Evolutionary conservation across 164 flowering plant species (phyloP).

Genomic region (Dillenia turbinata): DNA sequence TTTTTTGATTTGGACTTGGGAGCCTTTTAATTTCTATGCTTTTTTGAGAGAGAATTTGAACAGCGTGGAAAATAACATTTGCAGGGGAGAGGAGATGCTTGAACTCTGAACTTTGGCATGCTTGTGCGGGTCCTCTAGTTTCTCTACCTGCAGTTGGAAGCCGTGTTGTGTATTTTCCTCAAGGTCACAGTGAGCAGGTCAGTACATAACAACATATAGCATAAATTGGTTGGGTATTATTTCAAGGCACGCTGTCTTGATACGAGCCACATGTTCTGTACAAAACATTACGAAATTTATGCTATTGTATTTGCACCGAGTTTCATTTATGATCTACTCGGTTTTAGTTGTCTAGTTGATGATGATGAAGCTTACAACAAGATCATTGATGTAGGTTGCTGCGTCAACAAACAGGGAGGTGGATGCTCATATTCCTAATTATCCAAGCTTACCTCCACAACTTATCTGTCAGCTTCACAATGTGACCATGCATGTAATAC

Average conservation of each 20-base stretch:
- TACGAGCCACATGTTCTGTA: too few relatives aligned
- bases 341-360: not conserved
- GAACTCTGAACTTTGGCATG: conserved; percentile 97
- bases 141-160: conserved; percentile 88
- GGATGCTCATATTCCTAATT: conserved; percentile 83
- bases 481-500: conserved; percentile 90
- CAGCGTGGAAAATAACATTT: conserved; percentile 7
- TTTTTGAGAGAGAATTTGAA: not conserved
- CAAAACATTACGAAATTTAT: too few relatives aligned
- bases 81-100: conserved; percentile 73
- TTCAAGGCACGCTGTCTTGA: too few relatives aligned
- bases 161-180: conserved; percentile 89
- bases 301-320: too few relatives aligned
- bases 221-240: too few relatives aligned
- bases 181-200: conserved; percentile 96
- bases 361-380: not conserved
- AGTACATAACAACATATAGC: not conserved
- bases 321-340: too few relatives aligned
- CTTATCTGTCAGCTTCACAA: conserved; percentile 90
- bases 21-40: not conserved
- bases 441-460: conserved; percentile 87
- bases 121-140: conserved; percentile 97
- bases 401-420: conserved; percentile 88
- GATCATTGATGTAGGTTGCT: conserved; percentile 49
- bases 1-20: too few relatives aligned